Evolutionary conservation across 768 basidiomycete species (phyloP).

Genomic region (Lactarius sanguifluus): DNA sequence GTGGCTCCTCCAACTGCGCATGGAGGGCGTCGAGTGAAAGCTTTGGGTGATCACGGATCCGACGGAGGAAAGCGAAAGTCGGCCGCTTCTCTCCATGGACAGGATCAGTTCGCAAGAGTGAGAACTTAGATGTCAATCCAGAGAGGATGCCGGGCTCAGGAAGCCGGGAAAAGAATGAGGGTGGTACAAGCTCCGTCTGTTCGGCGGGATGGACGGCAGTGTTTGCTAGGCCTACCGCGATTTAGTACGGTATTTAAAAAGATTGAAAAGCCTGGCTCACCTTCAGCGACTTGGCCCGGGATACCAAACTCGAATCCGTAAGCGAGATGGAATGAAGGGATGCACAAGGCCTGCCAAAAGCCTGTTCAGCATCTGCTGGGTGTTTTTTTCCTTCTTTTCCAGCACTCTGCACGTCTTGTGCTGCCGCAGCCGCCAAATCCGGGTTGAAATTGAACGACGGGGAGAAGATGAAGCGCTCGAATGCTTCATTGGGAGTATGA

Average conservation of each 20-base stretch:
- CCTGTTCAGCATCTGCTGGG: slow-evolving; percentile 57
- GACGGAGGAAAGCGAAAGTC: slow-evolving; percentile 49
- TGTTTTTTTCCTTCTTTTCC: slow-evolving; percentile 34
- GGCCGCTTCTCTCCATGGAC: slow-evolving; percentile 41
- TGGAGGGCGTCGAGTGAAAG: slow-evolving; percentile 25
- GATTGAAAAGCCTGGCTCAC: slow-evolving; percentile 35
- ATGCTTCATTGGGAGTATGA: slow-evolving; percentile 43
- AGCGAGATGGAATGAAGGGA: slow-evolving; percentile 63
- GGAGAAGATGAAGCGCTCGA: slow-evolving; percentile 68
- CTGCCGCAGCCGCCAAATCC: slow-evolving; percentile 27
- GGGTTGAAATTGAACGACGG: slow-evolving; percentile 46
- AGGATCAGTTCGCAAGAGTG: slow-evolving; percentile 13
- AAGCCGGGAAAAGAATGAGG: slow-evolving; percentile 31
- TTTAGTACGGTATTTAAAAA: neutral
- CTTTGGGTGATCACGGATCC: slow-evolving; percentile 52
- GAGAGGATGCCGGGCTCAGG: slow-evolving; percentile 5
- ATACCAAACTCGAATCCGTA: slow-evolving; percentile 63
- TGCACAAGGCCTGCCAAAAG: slow-evolving; percentile 59
- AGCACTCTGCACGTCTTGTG: slow-evolving; percentile 19
- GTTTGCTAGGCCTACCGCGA: slow-evolving; percentile 52
- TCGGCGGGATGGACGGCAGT: slow-evolving; percentile 48
- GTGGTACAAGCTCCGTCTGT: slow-evolving; percentile 39
- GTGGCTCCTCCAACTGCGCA: slow-evolving; percentile 1
- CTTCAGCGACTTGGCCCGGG: slow-evolving; percentile 61
- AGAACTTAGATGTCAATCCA: slow-evolving; percentile 35